Evolutionary conservation across 108 stramenopile genomes (phyloP).

Genomic region (Stephanodiscus minutulus): DNA sequence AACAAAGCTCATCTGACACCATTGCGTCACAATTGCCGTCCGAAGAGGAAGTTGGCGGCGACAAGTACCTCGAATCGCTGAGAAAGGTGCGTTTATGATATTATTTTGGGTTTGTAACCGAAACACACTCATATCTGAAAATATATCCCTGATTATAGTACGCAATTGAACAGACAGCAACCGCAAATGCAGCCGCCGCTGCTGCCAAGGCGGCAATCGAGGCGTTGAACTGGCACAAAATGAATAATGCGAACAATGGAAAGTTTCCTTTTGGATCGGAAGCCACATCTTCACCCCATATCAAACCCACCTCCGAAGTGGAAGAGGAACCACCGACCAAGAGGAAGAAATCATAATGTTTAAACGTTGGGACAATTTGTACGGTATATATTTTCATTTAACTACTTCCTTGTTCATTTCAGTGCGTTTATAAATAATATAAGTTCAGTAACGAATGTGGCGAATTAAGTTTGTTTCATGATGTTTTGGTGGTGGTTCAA

Average conservation of each 20-base stretch:
- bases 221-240: constrained; percentile 35
- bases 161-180: constrained; percentile 19
- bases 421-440: neutral
- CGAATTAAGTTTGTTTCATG: too few species aligned
- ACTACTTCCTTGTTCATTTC: neutral
- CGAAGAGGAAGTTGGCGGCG: constrained; percentile 1
- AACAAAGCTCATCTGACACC: neutral
- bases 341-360: constrained; percentile 1
- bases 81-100: constrained; percentile 23
- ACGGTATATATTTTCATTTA: neutral
- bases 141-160: neutral
- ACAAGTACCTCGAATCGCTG: constrained; percentile 26
- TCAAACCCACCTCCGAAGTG: neutral
- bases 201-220: constrained; percentile 31
- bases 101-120: neutral
- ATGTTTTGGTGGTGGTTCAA: too few species aligned
- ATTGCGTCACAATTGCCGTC: neutral
- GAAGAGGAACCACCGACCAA: neutral
- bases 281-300: neutral
- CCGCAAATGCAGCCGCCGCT: constrained; percentile 31
- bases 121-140: neutral
- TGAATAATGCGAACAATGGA: constrained; percentile 17
- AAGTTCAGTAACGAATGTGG: neutral
- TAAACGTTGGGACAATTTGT: neutral
- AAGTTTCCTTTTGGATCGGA: neutral